A percentile compares a stretch with the other conserved stretches of the same genome.
Evolutionary conservation across 1,284 basidiomycete species (phyloP).

Genomic region (Ceratobasidium sp.): DNA sequence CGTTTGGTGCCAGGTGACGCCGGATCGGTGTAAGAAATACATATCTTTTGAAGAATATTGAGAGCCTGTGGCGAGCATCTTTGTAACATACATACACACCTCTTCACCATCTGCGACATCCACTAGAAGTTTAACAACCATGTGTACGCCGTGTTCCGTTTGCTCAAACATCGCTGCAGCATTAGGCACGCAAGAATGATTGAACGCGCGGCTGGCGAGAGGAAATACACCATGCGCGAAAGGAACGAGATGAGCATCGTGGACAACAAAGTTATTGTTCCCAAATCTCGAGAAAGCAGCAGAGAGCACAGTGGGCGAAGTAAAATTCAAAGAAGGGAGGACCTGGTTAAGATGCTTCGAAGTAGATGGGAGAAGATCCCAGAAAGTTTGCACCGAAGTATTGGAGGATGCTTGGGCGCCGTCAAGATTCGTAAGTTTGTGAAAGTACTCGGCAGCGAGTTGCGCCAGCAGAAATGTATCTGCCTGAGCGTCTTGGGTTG

Average conservation of each 20-base stretch:
- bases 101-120: conserved; percentile 71
- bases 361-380: conserved; percentile 13
- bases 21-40: conserved; percentile 80
- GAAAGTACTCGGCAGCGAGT: conserved; percentile 63
- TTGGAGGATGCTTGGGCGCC: conserved; percentile 53
- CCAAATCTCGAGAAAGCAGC: conserved; percentile 72
- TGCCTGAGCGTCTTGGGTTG: conserved; percentile 67
- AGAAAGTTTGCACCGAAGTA: conserved; percentile 55
- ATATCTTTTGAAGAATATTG: conserved; percentile 63
- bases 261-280: conserved; percentile 82
- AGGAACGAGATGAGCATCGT: conserved; percentile 71
- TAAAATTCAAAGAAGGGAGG: conserved; percentile 9
- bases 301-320: conserved; percentile 59
- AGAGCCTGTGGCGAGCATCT: neutral
- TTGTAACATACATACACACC: conserved; percentile 59
- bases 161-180: conserved; percentile 73
- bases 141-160: conserved; percentile 59
- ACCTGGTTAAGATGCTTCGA: neutral
- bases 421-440: conserved; percentile 30
- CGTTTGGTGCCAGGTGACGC: conserved; percentile 72
- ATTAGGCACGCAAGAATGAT: conserved; percentile 82
- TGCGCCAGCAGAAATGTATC: conserved; percentile 76
- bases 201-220: conserved; percentile 77
- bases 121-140: conserved; percentile 74
- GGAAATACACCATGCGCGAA: conserved; percentile 80